phyloP scores from a whole-genome alignment of 495 filamentous ascomycete genomes.

The Hypoxylon lienhwacheense region DNA sequence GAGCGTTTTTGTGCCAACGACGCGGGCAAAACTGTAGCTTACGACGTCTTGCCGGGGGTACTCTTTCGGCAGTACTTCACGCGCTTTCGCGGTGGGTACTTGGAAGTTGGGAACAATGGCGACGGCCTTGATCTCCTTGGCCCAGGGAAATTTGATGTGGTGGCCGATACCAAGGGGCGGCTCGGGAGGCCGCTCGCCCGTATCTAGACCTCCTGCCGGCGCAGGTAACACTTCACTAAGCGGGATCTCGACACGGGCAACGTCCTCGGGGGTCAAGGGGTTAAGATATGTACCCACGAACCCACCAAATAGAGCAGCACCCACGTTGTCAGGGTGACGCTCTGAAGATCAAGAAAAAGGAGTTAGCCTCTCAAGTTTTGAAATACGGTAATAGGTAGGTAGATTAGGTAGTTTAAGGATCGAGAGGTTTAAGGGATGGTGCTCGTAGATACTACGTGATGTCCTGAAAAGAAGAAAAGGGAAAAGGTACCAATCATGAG shows the following conservation, averaged over 20 bases:
- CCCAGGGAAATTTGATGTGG: slow-evolving; percentile 90
- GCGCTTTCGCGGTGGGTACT: slow-evolving; percentile 83
- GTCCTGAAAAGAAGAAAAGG: neutral
- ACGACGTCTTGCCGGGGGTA: slow-evolving; percentile 82
- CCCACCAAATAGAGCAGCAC: slow-evolving; percentile 91
- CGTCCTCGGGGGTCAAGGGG: slow-evolving; percentile 82
- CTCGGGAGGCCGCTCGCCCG: slow-evolving; percentile 76
- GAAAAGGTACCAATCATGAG: slow-evolving; percentile 75
- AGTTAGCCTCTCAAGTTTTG: slow-evolving; percentile 19
- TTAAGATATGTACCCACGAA: slow-evolving; percentile 95
- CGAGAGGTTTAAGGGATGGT: neutral
- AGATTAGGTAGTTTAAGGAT: neutral
- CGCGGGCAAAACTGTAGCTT: slow-evolving; percentile 35
- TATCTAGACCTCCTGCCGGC: slow-evolving; percentile 85
- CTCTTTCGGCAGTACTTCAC: slow-evolving; percentile 72
- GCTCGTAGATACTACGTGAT: neutral
- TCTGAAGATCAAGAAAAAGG: slow-evolving; percentile 50
- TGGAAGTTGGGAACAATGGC: slow-evolving; percentile 95
- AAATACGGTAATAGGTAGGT: no score
- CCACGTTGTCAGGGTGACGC: slow-evolving; percentile 95
- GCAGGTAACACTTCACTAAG: slow-evolving; percentile 87
- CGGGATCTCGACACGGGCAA: slow-evolving; percentile 87
- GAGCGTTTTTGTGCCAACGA: neutral
- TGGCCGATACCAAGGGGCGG: slow-evolving; percentile 91
- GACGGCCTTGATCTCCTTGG: slow-evolving; percentile 89